These are phyloP conservation scores for Manihot esculenta DNA, from an alignment of 441 rosid genomes.

Conservation along the genomic window DNA sequence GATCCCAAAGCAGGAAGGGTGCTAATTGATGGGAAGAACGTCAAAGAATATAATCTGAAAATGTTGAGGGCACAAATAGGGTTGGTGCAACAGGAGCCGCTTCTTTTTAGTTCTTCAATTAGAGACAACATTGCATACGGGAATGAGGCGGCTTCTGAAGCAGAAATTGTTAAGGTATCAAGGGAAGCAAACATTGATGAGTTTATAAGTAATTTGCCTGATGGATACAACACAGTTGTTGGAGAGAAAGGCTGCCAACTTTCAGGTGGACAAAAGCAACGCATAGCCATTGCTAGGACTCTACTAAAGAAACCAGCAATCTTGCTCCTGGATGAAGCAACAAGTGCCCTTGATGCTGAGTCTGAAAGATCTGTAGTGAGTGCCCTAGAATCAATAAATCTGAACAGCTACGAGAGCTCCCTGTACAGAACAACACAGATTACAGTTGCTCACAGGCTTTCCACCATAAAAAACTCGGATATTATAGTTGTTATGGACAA, in stretches of 20 bases:
- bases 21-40: slow-evolving; percentile 40
- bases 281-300: slow-evolving; percentile 61
- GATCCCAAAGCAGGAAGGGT: slow-evolving; percentile 41
- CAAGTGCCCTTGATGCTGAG: slow-evolving; percentile 64
- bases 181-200: slow-evolving; percentile 56
- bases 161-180: slow-evolving; percentile 50
- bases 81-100: slow-evolving; percentile 51
- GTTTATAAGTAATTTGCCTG: slow-evolving; percentile 51
- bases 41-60: slow-evolving; percentile 43
- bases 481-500: slow-evolving; percentile 54
- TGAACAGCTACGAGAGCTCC: slow-evolving; percentile 22
- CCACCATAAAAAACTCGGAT: slow-evolving; percentile 55
- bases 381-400: slow-evolving; percentile 41
- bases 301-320: slow-evolving; percentile 57
- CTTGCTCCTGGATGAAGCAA: slow-evolving; percentile 68
- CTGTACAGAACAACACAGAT: slow-evolving; percentile 43
- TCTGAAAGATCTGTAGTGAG: slow-evolving; percentile 55
- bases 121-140: slow-evolving; percentile 38
- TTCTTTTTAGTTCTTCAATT: slow-evolving; percentile 43
- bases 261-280: slow-evolving; percentile 71
- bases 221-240: slow-evolving; percentile 53
- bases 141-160: slow-evolving; percentile 43
- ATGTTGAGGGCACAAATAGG: slow-evolving; percentile 47
- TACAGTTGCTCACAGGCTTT: slow-evolving; percentile 65
- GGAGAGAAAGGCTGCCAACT: slow-evolving; percentile 80